Evolutionary conservation across 768 basidiomycete genomes (phyloP), one percentile per base, ranked within the genome.

Genomic region (Flagelloscypha sp.): DNA sequence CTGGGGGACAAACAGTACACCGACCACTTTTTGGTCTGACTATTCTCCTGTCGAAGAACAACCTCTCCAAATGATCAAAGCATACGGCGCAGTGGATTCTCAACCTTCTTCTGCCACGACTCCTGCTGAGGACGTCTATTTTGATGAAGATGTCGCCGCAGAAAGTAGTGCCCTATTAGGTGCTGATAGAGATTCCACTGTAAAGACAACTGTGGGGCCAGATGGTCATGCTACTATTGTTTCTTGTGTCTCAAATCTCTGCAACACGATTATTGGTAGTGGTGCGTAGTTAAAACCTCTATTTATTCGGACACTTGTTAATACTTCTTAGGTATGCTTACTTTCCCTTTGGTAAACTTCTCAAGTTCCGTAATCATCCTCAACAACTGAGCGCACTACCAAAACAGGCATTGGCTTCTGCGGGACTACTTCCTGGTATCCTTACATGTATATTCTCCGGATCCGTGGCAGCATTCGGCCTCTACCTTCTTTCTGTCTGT

Each of bases 231-330:
- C 85, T 8, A 74, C 62, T 27, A 55, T 89, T 18, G 44, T 65
- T 13, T 84, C 83, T 44, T 78, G 76, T 33, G 67, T 86, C 34
- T 79, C 84, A 45, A 90, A 90, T 50, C 62, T 95, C 27, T 64
- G 78, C 17, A 95, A 95, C 47, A 95, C 92, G 0, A 89, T 93
- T 48, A 82, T 95, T 46, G 90, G 90, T 10, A 93, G 84, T 36
- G 88, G 88, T 78, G 55, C 48, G 72, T 68, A 19, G 15, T 40
- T 42, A 23, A 43, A 44, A 16, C 21, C 37, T 16, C n/a, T 11
- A n/a, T 17, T 36, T 35, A 6, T 50, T 48, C 16, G 24, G 20
- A 38, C 3, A 9, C 24, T 29, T 41, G n/a, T 22, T 7, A 33
- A 17, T 7, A 17, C 13, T 24, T 16, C 24, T 4, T 46, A 87